phyloP scores from a whole-genome alignment of 441 rosid species.

The Brassica hybrid region DNA sequence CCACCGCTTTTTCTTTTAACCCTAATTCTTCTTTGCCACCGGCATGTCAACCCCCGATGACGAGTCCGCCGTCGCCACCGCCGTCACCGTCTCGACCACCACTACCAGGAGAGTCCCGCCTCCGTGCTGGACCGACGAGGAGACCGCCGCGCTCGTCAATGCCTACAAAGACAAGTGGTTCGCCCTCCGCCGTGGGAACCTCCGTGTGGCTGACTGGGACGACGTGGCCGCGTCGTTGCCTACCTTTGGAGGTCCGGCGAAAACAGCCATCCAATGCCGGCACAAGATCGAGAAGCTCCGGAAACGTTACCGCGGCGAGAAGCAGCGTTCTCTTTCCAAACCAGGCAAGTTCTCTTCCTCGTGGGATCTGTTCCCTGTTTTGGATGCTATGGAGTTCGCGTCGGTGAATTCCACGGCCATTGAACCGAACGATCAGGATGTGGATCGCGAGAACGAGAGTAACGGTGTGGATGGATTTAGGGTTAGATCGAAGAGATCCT shows the following conservation, averaged over 20 bases:
- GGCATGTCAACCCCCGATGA: constrained; percentile 39
- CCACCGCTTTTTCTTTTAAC: constrained; percentile 32
- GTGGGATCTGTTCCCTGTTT: constrained; percentile 61
- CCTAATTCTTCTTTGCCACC: constrained; percentile 31
- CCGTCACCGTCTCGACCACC: constrained; percentile 46
- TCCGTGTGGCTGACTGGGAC: constrained; percentile 71
- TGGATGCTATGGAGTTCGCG: constrained; percentile 63
- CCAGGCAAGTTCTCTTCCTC: constrained; percentile 56
- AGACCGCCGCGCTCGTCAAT: constrained; percentile 59
- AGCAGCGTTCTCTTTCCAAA: constrained; percentile 54
- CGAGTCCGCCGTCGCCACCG: constrained; percentile 39
- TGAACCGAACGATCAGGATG: constrained; percentile 43
- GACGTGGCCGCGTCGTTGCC: constrained; percentile 53
- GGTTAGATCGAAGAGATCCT: constrained; percentile 46
- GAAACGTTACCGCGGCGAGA: constrained; percentile 69
- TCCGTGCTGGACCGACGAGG: constrained; percentile 78
- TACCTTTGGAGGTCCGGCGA: constrained; percentile 41
- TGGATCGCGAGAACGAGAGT: constrained; percentile 30
- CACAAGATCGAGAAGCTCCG: constrained; percentile 86
- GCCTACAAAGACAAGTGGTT: constrained; percentile 69
- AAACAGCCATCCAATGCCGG: constrained; percentile 67
- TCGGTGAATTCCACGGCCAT: constrained; percentile 43
- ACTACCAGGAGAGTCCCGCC: constrained; percentile 56
- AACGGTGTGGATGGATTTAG: constrained; percentile 44
- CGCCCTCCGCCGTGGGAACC: constrained; percentile 64